A percentile compares a stretch with the other conserved stretches of the same genome.
phyloP scores from a whole-genome alignment of 345 rosid genomes.

The Salix purpurea region DNA sequence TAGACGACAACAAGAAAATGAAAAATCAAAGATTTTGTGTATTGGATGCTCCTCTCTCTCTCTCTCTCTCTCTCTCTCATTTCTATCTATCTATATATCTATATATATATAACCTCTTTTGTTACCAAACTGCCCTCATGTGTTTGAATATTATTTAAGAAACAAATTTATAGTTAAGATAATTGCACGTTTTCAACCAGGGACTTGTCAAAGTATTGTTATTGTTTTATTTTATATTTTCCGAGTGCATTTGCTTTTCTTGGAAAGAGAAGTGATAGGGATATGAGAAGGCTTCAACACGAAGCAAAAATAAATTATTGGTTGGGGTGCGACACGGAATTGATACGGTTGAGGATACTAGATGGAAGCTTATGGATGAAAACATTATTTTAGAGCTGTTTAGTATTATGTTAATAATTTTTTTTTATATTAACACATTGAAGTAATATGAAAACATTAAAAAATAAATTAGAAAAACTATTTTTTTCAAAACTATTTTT shows the following conservation, averaged over 20 bases:
- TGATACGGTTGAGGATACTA: background rate
- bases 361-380: background rate
- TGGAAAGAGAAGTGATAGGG: conserved; percentile 19
- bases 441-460: no score
- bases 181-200: conserved; percentile 23
- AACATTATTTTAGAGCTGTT: no score
- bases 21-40: background rate
- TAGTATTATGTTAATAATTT: no score
- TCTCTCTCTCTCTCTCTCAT: no score
- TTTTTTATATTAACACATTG: no score
- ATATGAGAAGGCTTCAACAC: conserved; percentile 31
- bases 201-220: background rate
- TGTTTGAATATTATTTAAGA: background rate
- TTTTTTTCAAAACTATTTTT: no score
- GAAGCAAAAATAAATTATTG: conserved; percentile 29
- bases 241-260: conserved; percentile 22
- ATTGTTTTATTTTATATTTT: conserved; percentile 19
- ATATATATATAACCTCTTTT: conserved; percentile 2
- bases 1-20: background rate
- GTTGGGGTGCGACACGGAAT: background rate
- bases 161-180: background rate
- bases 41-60: background rate
- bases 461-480: no score
- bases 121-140: conserved; percentile 20
- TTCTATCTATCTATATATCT: no score